Percentiles rank a stretch among this genome's conserved stretches.
Conservation (phyloP, 139 green algal genomes). For the Eudorina sp. region DNA sequence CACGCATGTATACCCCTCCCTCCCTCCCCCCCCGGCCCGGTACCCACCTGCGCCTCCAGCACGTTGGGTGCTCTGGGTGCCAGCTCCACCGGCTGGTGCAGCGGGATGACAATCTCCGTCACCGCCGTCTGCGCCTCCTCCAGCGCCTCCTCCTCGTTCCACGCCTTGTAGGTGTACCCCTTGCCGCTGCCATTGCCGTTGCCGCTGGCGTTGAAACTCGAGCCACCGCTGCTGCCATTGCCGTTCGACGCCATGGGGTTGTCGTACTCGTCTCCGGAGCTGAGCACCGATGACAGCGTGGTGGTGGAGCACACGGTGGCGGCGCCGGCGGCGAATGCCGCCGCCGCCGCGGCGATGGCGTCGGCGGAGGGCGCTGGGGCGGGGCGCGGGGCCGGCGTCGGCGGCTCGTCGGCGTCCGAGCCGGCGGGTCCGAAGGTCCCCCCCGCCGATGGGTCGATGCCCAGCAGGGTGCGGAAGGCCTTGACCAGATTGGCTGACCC, state of each 20-base stretch:
- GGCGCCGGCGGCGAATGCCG: not conserved
- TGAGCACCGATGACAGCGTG: not conserved
- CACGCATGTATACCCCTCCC: too few relatives aligned
- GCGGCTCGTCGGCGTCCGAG: not conserved
- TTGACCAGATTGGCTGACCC: conserved; percentile 64
- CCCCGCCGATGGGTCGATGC: conserved; percentile 75
- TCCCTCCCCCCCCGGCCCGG: not conserved
- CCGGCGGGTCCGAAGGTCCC: not conserved
- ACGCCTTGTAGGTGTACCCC: conserved; percentile 21
- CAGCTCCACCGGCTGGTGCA: conserved; percentile 74
- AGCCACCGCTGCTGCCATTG: not conserved
- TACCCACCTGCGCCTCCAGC: conserved; percentile 57
- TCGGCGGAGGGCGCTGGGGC: not conserved
- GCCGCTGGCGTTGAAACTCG: not conserved
- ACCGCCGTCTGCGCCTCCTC: conserved; percentile 68
- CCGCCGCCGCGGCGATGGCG: not conserved
- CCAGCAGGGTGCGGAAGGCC: conserved; percentile 77
- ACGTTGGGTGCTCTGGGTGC: conserved; percentile 59
- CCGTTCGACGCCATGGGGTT: not conserved
- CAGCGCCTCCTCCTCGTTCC: conserved; percentile 62
- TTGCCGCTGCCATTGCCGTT: not conserved
- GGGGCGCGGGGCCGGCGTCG: not conserved
- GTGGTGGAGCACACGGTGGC: not conserved
- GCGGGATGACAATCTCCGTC: conserved; percentile 43
- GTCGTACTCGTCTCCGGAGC: not conserved